Conservation (phyloP, 139 green algal species). For the Gonium pectorale region DNA sequence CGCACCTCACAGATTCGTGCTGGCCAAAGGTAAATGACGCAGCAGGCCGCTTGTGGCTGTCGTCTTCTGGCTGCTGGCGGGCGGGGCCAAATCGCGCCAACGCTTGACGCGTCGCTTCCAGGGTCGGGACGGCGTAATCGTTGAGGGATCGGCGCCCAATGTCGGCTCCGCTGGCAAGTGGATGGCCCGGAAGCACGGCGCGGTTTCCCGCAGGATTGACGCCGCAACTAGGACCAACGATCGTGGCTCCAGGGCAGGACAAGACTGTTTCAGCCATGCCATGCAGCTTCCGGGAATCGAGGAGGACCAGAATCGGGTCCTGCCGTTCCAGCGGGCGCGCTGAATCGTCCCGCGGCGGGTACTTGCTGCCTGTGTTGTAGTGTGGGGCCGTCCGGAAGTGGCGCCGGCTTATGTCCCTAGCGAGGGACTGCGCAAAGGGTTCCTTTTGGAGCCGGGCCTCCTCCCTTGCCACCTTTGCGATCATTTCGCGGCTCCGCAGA, state of each 20-base stretch:
- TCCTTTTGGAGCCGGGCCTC: neutral
- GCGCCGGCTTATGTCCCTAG: constrained; percentile 15
- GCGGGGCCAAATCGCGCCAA: constrained; percentile 5
- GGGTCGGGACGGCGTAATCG: neutral
- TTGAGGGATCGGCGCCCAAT: too few relatives aligned
- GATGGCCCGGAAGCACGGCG: too few relatives aligned
- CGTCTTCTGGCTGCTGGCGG: neutral
- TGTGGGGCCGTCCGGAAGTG: constrained; percentile 2
- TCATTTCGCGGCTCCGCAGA: constrained; percentile 20
- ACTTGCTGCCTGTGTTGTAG: constrained; percentile 35
- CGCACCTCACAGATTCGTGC: too few relatives aligned
- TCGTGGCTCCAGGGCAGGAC: neutral
- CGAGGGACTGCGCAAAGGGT: neutral
- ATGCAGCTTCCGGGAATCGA: neutral
- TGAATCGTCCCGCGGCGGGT: neutral
- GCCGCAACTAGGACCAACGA: too few relatives aligned
- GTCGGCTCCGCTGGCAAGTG: too few relatives aligned
- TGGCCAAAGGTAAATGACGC: too few relatives aligned
- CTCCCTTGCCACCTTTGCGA: neutral
- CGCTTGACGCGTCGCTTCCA: constrained; percentile 6
- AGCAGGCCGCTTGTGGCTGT: too few relatives aligned
- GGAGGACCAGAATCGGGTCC: neutral
- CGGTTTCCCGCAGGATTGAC: too few relatives aligned
- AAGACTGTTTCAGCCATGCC: neutral
- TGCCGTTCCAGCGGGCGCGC: neutral